phyloP scores from a whole-genome alignment of 305 asterid species.

The Fraxinus dipetala region DNA sequence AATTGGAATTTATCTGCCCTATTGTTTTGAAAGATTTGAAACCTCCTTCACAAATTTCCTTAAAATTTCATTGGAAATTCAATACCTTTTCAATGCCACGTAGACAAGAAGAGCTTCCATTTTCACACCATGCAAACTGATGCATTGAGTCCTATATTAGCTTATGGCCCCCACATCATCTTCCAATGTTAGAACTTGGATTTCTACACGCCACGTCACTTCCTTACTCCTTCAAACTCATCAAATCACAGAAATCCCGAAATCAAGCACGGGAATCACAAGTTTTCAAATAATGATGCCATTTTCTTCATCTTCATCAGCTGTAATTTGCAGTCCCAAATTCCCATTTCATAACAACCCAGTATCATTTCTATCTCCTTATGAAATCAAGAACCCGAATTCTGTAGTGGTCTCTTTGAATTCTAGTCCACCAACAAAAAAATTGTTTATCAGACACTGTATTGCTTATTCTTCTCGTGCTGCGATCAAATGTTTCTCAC shows the following conservation, averaged over 20 bases:
- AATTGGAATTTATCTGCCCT: not conserved
- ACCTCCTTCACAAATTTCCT: not conserved
- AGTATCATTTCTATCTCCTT: constrained; percentile 10
- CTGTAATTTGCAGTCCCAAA: constrained; percentile 28
- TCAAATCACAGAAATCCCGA: not conserved
- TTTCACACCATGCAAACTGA: not conserved
- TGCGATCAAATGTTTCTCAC: constrained; percentile 49
- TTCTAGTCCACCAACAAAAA: constrained; percentile 10
- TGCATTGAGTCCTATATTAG: not conserved
- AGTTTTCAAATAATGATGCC: constrained; percentile 25
- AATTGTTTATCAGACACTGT: constrained; percentile 4
- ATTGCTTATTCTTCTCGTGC: constrained; percentile 19
- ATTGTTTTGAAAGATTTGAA: not conserved
- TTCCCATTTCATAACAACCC: constrained; percentile 14
- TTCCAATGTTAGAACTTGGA: not conserved
- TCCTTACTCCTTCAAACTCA: not conserved
- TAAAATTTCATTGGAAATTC: not conserved
- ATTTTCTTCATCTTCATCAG: constrained; percentile 34
- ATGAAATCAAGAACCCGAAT: constrained; percentile 27
- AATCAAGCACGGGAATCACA: not conserved
- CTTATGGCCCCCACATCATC: not conserved
- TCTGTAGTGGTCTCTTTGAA: constrained; percentile 15
- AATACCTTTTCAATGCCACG: not conserved
- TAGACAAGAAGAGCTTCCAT: not conserved
- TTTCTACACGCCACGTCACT: not conserved